These are phyloP conservation scores for Trametes hirsuta DNA, from an alignment of 1,284 basidiomycete species.

Conservation along the genomic window DNA sequence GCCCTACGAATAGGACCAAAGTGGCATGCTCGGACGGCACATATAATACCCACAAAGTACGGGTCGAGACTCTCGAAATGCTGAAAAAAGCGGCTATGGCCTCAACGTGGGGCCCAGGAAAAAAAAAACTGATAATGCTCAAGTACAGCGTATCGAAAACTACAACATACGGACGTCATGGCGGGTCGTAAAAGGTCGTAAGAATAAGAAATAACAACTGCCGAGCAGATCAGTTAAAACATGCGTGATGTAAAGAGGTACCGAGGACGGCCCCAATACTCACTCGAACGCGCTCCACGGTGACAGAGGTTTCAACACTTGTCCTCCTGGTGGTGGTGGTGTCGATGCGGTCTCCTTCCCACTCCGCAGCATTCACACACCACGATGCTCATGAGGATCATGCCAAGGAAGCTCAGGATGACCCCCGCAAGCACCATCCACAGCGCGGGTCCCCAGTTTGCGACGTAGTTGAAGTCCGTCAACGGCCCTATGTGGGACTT, in stretches of 20 bases:
- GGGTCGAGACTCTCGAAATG: too few species aligned
- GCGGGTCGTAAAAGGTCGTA: slow-evolving; percentile 5
- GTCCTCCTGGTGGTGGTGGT: slow-evolving; percentile 6
- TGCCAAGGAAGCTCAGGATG: slow-evolving; percentile 58
- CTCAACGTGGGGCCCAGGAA: too few species aligned
- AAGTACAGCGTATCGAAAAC: background rate
- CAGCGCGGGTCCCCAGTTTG: slow-evolving; percentile 65
- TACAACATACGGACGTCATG: slow-evolving; percentile 3
- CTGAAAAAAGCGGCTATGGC: too few species aligned
- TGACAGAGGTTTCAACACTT: slow-evolving; percentile 2
- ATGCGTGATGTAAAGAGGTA: background rate
- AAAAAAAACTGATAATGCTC: too few species aligned
- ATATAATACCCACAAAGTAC: too few species aligned
- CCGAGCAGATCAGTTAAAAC: background rate
- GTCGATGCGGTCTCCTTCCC: slow-evolving; percentile 15
- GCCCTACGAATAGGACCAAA: too few species aligned
- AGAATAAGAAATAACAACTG: background rate
- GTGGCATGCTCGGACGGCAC: too few species aligned
- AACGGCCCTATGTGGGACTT: slow-evolving; percentile 46
- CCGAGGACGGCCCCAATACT: background rate
- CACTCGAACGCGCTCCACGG: background rate
- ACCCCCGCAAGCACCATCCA: slow-evolving; percentile 69
- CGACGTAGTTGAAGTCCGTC: slow-evolving; percentile 46
- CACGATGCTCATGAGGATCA: slow-evolving; percentile 61
- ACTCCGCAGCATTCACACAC: slow-evolving; percentile 70